These are phyloP conservation scores for Hortaea sp. DNA, from an alignment of 2,329 filamentous ascomycete species.

Conservation along the genomic window DNA sequence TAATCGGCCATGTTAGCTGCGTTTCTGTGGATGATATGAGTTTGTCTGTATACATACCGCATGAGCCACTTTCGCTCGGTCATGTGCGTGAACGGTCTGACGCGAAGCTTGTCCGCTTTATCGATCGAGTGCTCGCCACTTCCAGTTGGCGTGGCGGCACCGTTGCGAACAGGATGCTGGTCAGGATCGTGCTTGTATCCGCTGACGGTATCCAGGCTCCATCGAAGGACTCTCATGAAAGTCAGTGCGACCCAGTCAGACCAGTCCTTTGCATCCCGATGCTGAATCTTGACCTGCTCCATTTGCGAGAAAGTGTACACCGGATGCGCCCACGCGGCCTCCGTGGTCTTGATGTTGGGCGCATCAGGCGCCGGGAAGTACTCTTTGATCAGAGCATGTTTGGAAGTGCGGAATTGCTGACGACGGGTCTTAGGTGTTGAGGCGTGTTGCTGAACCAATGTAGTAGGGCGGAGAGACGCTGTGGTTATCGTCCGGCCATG, in stretches of 20 bases:
- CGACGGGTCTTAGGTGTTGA: constrained; percentile 7
- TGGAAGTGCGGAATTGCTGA: constrained; percentile 33
- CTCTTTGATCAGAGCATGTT: constrained; percentile 28
- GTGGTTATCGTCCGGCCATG: constrained; percentile 12
- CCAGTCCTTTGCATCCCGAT: constrained; percentile 60
- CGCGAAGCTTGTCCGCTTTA: constrained; percentile 11
- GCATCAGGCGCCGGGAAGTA: constrained; percentile 39
- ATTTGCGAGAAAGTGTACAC: constrained; percentile 70
- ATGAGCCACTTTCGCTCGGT: constrained; percentile 84
- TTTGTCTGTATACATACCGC: constrained; percentile 31
- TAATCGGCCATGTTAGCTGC: neutral
- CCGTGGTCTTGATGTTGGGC: constrained; percentile 35
- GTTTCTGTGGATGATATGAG: no score
- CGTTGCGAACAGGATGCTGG: neutral
- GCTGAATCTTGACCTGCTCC: constrained; percentile 60
- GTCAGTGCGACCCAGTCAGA: constrained; percentile 72
- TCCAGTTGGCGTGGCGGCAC: neutral
- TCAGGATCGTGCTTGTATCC: constrained; percentile 60
- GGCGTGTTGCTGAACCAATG: constrained; percentile 21
- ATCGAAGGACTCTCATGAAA: constrained; percentile 65
- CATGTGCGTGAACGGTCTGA: constrained; percentile 51
- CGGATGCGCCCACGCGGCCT: constrained; percentile 41
- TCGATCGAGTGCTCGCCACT: constrained; percentile 9
- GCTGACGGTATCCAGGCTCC: constrained; percentile 71
- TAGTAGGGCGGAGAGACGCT: constrained; percentile 22